Evolutionary conservation across 352 stramenopile species (phyloP).

Genomic region (Globisporangium emineosum): DNA sequence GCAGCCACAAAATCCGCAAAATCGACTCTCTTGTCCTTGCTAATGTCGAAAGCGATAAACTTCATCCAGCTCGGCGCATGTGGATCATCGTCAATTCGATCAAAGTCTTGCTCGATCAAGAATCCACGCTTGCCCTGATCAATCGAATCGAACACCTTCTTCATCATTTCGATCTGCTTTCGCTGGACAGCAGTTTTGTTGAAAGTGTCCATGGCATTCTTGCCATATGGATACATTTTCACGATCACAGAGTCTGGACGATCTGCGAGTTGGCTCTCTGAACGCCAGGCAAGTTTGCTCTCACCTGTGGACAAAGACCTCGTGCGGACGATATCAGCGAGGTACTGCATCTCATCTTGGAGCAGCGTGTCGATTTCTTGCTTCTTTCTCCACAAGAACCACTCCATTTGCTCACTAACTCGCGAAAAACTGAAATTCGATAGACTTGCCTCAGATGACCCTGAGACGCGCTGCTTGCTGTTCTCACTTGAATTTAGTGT

Average conservation of each 20-base stretch:
- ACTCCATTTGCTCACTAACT: conserved; percentile 64
- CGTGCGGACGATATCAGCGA: conserved; percentile 32
- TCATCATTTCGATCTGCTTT: conserved; percentile 50
- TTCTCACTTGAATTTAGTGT: neutral
- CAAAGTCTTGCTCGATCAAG: conserved; percentile 32
- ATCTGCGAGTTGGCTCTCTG: neutral
- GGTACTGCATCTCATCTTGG: conserved; percentile 58
- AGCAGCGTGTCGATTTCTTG: conserved; percentile 64
- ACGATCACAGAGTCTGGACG: conserved; percentile 9
- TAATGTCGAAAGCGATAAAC: conserved; percentile 56
- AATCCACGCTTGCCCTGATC: conserved; percentile 38
- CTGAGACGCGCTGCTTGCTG: neutral
- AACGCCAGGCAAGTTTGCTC: neutral
- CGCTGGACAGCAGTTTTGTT: conserved; percentile 40
- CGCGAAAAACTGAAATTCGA: conserved; percentile 62
- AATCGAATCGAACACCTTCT: conserved; percentile 29
- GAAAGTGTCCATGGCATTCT: conserved; percentile 51
- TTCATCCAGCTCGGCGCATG: conserved; percentile 28
- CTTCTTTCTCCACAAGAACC: conserved; percentile 73
- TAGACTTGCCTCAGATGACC: conserved; percentile 27
- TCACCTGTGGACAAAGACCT: neutral
- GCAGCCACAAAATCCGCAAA: conserved; percentile 56
- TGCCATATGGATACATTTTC: conserved; percentile 65
- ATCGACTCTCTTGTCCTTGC: conserved; percentile 45
- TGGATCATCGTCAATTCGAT: conserved; percentile 12